phyloP scores from a whole-genome alignment of 805 yeast genomes.

The Candida namnaoensis region DNA sequence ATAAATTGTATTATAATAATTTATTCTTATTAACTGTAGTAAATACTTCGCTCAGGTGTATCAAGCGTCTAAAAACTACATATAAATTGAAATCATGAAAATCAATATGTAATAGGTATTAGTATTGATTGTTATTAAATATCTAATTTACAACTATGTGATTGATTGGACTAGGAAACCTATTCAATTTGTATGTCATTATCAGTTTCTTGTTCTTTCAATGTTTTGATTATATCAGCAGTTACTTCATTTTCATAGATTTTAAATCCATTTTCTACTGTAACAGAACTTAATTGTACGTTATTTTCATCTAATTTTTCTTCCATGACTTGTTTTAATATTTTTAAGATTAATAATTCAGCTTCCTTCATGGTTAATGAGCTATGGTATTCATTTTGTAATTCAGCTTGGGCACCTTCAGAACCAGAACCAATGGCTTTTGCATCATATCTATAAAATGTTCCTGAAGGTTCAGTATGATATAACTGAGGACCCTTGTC shows the following conservation, averaged over 20 bases:
- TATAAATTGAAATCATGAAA: no score
- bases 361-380: slow-evolving; percentile 90
- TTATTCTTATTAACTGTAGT: no score
- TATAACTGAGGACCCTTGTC: slow-evolving; percentile 93
- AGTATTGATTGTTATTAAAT: no score
- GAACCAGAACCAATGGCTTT: slow-evolving; percentile 99
- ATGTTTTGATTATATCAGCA: slow-evolving; percentile 65
- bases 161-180: no score
- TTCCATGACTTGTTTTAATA: slow-evolving; percentile 97
- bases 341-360: slow-evolving; percentile 79
- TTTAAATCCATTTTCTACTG: slow-evolving; percentile 77
- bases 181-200: not conserved
- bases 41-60: no score
- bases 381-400: slow-evolving; percentile 93
- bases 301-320: slow-evolving; percentile 93
- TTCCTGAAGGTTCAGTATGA: slow-evolving; percentile 99
- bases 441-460: slow-evolving; percentile 95
- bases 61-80: no score
- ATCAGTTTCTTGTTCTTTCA: slow-evolving; percentile 63
- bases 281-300: slow-evolving; percentile 91
- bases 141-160: no score
- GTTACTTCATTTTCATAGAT: slow-evolving; percentile 80
- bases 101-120: no score
- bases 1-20: no score
- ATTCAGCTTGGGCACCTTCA: slow-evolving; percentile 97